Evolutionary conservation across 371 early-diverging fungal genomes (phyloP), one percentile per base, ranked within the genome.

Genomic region (Lichtheimia ramosa): DNA sequence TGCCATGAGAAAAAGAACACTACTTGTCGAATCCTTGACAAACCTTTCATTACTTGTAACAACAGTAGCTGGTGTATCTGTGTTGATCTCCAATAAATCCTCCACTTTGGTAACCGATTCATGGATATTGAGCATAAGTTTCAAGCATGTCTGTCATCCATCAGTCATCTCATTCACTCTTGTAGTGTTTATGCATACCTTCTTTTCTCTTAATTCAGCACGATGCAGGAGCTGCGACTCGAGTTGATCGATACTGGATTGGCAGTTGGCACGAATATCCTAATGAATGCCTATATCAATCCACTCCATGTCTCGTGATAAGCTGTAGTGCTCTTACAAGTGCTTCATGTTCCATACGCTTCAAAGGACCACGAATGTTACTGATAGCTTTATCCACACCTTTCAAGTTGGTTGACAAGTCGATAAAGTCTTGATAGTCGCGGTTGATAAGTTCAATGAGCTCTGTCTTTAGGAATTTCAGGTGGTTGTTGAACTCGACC

Each of bases 381-480:
- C 76, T 73, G 61, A 92, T 89, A 55, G 85, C 84, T 46, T 71
- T 73, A 64, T 92, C 92, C 2, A 90, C 87, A 7, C 92, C 91
- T 48, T 88, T 88, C 58, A 93, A 81, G 54, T 89, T 88, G 15
- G 89, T 90, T 1, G 91, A 89, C 13, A 93, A 71, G 58, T 87
- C 85, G 51, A 93, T 89, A 65, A 92, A 92, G 59, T 91, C 90
- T 24, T 89, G 88, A 66, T 91, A 93, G 63, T 92, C 92, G 56
- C 81, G 72, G 66, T 92, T 91, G 68, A 92, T 90, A 49, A 92
- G 81, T 50, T 92, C 94, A 14, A 92, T 84, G 24, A 93, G 83
- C 54, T 91, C 92, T 14, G 75, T 73, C 66, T 90, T 91, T 27
- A 92, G 68, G 16, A 79, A 73, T 43, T 73, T 77, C 62, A 88